Evolutionary conservation across 2,329 filamentous ascomycete species (phyloP).

Genomic region (Cladophialophora chaetospira): DNA sequence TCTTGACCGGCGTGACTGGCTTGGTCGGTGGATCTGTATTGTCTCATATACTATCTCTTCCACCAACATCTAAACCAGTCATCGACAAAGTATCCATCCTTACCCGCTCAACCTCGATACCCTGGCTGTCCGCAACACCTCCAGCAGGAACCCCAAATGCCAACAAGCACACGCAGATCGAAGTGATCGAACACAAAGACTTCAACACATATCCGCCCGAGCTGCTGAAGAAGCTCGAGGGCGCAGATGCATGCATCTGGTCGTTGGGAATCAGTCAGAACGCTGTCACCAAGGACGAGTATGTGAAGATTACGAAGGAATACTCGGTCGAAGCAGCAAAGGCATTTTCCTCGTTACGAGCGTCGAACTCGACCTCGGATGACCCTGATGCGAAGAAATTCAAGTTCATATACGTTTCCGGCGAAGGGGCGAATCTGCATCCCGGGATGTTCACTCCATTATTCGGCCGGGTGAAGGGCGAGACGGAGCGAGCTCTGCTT

Average conservation of each 20-base stretch:
- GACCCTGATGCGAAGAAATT: constrained; percentile 9
- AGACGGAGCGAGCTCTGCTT: constrained; percentile 63
- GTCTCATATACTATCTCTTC: constrained; percentile 61
- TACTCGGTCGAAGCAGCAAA: constrained; percentile 66
- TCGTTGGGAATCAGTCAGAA: constrained; percentile 68
- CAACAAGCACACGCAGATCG: constrained; percentile 59
- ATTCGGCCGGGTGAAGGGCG: constrained; percentile 68
- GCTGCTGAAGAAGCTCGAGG: constrained; percentile 62
- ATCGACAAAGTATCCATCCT: constrained; percentile 70
- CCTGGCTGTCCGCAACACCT: constrained; percentile 52
- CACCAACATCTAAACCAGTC: constrained; percentile 23
- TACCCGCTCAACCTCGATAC: constrained; percentile 51
- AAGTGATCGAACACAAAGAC: constrained; percentile 69
- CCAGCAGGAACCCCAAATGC: constrained; percentile 56
- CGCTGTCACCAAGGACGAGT: constrained; percentile 64
- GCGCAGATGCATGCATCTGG: constrained; percentile 72
- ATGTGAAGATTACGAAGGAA: constrained; percentile 67
- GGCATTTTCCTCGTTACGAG: constrained; percentile 55
- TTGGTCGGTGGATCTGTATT: constrained; percentile 64
- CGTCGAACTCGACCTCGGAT: neutral
- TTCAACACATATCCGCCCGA: constrained; percentile 62
- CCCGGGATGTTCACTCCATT: constrained; percentile 59
- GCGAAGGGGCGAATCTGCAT: constrained; percentile 57
- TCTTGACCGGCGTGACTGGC: constrained; percentile 69
- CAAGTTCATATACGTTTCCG: constrained; percentile 56